Evolutionary conservation across 2,329 filamentous ascomycete species (phyloP), one percentile per base, ranked within the genome.

Genomic region (Alternaria sp.): DNA sequence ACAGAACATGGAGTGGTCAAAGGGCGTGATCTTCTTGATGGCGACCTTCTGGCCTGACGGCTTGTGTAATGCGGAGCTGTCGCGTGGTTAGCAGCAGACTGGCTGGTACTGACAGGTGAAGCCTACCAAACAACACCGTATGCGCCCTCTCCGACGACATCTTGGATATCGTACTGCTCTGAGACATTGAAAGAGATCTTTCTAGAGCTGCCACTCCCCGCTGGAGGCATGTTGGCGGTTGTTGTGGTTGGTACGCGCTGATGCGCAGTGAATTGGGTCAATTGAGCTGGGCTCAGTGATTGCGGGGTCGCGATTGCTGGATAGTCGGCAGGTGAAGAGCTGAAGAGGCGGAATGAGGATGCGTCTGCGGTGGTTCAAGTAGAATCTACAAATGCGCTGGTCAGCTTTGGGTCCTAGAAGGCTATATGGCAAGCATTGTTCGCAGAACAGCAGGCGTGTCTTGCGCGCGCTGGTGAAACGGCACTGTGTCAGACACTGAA

Each of bases 111-210:
- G 60, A 58, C 46, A 47, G 44, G 23, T 44, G 58, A 33, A 58
- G 84, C 91, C 81, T 87, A 97, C 94, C 96, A 98, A 72, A 99
- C 96, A 70, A 99, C 95, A 81, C 96, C 96, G 78, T 99, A 99
- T 70, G 96, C 96, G 78, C 96, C 96, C 83, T 99, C 96, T 72
- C 96, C 96, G 64, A 99, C 96, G 53, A 99, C 96, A 90, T 99
- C 96, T 81, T 98, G 95, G 71, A 99, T 99, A 79, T 99, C 96
- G 80, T 99, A 99, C 82, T 99, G 96, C 82, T 99, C 96, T 78
- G 94, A 97, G 68, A 99, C 96, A 79, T 99, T 99, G 90, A 99
- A 99, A 60, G 94, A 98, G 81, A 99, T 99, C 88, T 98, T 99
- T 80, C 96, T 84, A 66, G 88, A 90, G 70, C 87, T 79, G 45